Evolutionary conservation across 345 rosid species (phyloP).

Genomic region (Eucalyptus sp.): DNA sequence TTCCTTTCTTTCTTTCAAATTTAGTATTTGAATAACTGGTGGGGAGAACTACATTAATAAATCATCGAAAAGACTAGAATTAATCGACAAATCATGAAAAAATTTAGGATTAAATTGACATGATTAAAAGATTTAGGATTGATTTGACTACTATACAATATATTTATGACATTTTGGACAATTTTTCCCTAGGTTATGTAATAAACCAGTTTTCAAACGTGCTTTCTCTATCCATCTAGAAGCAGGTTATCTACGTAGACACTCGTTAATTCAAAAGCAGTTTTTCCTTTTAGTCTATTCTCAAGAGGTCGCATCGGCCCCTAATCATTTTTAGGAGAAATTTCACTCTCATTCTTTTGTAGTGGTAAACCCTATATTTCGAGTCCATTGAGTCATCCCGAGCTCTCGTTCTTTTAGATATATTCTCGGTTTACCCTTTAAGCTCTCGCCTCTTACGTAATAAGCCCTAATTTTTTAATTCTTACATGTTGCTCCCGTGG

Average conservation of each 20-base stretch:
- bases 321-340: background rate
- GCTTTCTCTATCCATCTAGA: background rate
- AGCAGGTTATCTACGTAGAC: background rate
- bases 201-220: rapidly evolving
- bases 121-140: no score
- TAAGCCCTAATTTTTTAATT: background rate
- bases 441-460: background rate
- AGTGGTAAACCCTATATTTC: background rate
- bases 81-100: no score
- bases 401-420: background rate
- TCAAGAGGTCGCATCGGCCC: background rate
- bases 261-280: background rate
- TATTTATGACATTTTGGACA: rapidly evolving
- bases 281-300: background rate
- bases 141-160: background rate
- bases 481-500: background rate
- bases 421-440: background rate
- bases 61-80: no score
- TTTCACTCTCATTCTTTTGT: background rate
- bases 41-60: rapidly evolving
- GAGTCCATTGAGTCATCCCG: background rate
- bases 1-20: background rate
- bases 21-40: no score
- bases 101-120: background rate
- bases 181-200: background rate